phyloP scores from a whole-genome alignment of 768 basidiomycete genomes.

The Chalciporus piperatus region DNA sequence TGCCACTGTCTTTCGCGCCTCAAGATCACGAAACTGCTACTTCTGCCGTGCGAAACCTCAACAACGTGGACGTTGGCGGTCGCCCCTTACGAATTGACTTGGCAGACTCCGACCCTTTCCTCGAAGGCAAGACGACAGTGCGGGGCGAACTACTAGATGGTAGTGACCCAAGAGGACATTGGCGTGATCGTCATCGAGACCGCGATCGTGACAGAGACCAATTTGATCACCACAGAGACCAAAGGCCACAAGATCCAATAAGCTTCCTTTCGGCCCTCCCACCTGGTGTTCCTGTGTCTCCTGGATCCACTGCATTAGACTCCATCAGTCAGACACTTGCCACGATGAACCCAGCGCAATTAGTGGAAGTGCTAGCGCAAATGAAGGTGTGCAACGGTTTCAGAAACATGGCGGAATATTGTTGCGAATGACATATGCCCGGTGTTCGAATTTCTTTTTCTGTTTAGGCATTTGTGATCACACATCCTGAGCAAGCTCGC shows the following conservation, averaged over 20 bases:
- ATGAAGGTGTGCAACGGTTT: constrained; percentile 76
- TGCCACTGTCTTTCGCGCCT: constrained; percentile 12
- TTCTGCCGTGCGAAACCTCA: constrained; percentile 94
- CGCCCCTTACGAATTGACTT: constrained; percentile 92
- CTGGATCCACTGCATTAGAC: constrained; percentile 72
- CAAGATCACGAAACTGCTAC: constrained; percentile 93
- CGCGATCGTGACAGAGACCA: constrained; percentile 45
- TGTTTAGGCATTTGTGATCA: constrained; percentile 87
- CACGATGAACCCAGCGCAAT: constrained; percentile 74
- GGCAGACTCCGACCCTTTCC: constrained; percentile 89
- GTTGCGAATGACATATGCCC: constrained; percentile 18
- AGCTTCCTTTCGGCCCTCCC: constrained; percentile 70
- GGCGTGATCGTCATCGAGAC: constrained; percentile 49
- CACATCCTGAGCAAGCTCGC: constrained; percentile 87
- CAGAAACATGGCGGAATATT: constrained; percentile 17
- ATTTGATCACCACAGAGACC: constrained; percentile 33
- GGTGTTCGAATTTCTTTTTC: constrained; percentile 4
- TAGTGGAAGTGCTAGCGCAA: constrained; percentile 93
- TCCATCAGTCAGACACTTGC: constrained; percentile 84
- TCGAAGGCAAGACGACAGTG: constrained; percentile 87
- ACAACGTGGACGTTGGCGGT: constrained; percentile 89
- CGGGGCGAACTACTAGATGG: constrained; percentile 78
- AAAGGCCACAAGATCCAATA: constrained; percentile 38
- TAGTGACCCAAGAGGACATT: constrained; percentile 39
- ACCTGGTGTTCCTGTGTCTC: constrained; percentile 68